Evolutionary conservation across 768 basidiomycete genomes (phyloP).

Genomic region (Tephrocybe sp.): DNA sequence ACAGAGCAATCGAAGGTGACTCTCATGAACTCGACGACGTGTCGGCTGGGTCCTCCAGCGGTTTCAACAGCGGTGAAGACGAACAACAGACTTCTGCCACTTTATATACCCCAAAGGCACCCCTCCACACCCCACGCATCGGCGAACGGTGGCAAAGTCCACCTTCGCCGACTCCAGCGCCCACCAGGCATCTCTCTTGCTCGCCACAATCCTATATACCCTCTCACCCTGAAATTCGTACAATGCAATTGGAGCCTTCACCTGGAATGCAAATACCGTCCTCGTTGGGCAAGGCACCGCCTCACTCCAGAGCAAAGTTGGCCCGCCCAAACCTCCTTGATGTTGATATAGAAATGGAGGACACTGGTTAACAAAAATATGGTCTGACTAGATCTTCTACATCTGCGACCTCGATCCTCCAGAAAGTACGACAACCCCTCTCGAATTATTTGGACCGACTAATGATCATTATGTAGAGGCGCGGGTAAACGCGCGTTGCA

Average conservation of each 20-base stretch:
- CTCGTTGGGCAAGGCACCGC: constrained; percentile 1
- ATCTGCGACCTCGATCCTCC: too few species aligned
- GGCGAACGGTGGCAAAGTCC: background rate
- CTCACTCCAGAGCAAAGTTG: constrained; percentile 1
- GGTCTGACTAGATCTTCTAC: too few species aligned
- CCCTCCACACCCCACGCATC: constrained; percentile 1
- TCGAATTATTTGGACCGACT: too few species aligned
- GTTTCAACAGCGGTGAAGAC: background rate
- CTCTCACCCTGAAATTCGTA: constrained; percentile 39
- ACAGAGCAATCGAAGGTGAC: constrained; percentile 33
- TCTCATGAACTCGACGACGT: constrained; percentile 47
- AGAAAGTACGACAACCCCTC: too few species aligned
- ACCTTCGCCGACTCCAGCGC: constrained; percentile 10
- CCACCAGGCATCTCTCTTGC: constrained; percentile 33
- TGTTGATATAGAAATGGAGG: constrained; percentile 13
- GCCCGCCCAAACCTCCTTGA: constrained; percentile 3
- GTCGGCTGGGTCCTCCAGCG: constrained; percentile 14
- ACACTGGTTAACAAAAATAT: too few species aligned
- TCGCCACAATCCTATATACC: constrained; percentile 31
- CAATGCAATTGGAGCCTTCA: constrained; percentile 54
- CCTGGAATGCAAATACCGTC: constrained; percentile 50
- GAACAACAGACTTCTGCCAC: constrained; percentile 1
- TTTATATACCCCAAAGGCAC: constrained; percentile 17
- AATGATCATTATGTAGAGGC: too few species aligned
- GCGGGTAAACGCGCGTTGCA: too few species aligned